Evolutionary conservation across 768 basidiomycete genomes (phyloP), one percentile per base, ranked within the genome.

Genomic region (Artomyces pyxidatus): DNA sequence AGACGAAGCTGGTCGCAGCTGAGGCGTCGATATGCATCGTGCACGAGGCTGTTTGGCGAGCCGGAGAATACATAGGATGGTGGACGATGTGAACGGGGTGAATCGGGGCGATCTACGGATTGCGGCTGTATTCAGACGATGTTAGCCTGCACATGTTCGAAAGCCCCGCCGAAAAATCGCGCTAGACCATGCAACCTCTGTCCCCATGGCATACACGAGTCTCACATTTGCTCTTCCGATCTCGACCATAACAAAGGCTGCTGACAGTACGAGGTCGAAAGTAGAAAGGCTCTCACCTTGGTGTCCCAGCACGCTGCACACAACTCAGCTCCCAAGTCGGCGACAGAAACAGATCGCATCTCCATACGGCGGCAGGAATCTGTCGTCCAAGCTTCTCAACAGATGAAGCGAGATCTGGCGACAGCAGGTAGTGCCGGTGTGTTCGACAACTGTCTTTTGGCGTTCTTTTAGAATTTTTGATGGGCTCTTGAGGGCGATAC

Each of bases 1-100:
- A 90, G 75, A 32, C 81, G 65, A 52, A 90, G 77, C 58, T 90
- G 84, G 22, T 78, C 68, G 61, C 74, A 80, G 21, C 73, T 73
- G 56, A 90, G 71, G 55, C 77, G 78, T 59, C 75, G 70, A 63
- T 90, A 90, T 9, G 88, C 88, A 60, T 70, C 73, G 58, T 75
- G 73, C 49, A 88, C 78, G 59, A 81, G 68, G 45, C 63, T 65
- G 17, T 65, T 47, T 12, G 45, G 25, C 7, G 45, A 42, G 63
- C 48, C 49, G 56, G 49, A 30, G 28, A 48, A 6, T 37, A 41
- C 19, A 40, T 26, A 54, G 40, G 43, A 37, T 19, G 48, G 22
- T 16, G 37, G n/a, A n/a, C n/a, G n/a, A n/a, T n/a, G n/a, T n/a
- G n/a, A n/a, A n/a, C n/a, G n/a, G n/a, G n/a, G n/a, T n/a, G n/a